phyloP scores from a whole-genome alignment of 352 stramenopile genomes.

The Pythium phragmiticola region DNA sequence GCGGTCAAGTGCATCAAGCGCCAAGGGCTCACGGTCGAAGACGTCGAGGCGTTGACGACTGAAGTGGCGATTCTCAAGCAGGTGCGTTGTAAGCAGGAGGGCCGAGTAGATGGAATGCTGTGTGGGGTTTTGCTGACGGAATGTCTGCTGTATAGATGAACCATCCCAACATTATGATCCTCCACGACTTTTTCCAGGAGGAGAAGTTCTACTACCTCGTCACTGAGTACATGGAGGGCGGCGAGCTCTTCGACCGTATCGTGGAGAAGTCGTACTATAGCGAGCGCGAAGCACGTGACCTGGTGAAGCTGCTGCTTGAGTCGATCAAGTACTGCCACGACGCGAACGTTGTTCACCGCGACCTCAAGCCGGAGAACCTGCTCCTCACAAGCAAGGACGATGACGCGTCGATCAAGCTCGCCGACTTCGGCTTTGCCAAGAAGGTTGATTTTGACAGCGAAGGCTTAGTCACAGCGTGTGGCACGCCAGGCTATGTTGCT shows the following conservation, averaged over 20 bases:
- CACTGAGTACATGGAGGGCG: conserved; percentile 96
- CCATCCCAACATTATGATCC: conserved; percentile 92
- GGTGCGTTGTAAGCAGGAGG: conserved; percentile 29
- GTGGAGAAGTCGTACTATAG: conserved; percentile 91
- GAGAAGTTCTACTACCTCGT: conserved; percentile 97
- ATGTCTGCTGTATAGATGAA: conserved; percentile 57
- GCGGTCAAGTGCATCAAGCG: conserved; percentile 93
- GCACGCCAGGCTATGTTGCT: conserved; percentile 80
- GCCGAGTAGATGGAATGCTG: neutral
- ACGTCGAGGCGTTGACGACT: conserved; percentile 86
- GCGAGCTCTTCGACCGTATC: conserved; percentile 86
- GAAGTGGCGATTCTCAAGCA: conserved; percentile 86
- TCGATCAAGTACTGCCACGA: conserved; percentile 91
- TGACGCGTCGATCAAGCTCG: conserved; percentile 84
- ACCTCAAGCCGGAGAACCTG: conserved; percentile 86
- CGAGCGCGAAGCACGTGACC: conserved; percentile 83
- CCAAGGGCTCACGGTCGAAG: conserved; percentile 75
- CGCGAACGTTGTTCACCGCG: conserved; percentile 77
- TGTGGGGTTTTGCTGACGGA: neutral
- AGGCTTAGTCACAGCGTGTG: conserved; percentile 74
- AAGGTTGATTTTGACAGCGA: conserved; percentile 76
- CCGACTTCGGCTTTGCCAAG: conserved; percentile 87
- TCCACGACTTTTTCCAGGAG: conserved; percentile 93
- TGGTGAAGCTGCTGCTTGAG: conserved; percentile 84
- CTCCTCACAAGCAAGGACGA: conserved; percentile 79